Base-by-base conservation (phyloP, 768 basidiomycete genomes). In the Lactarius sanguifluus region DNA sequence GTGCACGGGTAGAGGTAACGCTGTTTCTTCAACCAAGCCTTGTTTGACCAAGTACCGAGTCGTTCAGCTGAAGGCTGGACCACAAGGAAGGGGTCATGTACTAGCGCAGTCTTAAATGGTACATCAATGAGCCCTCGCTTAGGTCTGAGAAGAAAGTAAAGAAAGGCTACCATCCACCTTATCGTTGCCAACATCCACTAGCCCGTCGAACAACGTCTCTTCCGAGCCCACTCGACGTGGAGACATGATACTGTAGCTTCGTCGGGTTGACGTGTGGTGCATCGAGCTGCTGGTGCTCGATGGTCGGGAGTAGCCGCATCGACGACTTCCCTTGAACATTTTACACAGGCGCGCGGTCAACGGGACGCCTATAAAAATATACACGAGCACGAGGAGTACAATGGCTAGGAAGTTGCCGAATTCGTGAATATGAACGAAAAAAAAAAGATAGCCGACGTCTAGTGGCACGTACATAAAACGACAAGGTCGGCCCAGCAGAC, bases 351-450 rank as follows among this genome's bases (percentile, higher is more conserved):
- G 64, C 34, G 65, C 61, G 32, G 71, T 70, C 40, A 73, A 52
- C 8, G 71, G 73, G 36, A 69, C 59, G 32, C 72, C 71, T 71
- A 73, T 70, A 5, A 75, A 50, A 41, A 72, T 32, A 56, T 68
- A 71, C 34, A 59, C 67, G 32, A 73, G 58, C 50, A 66, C 67
- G 41, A 72, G 58, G 16, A 69, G 30, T 16, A 74, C 68, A 9
- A 64, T 60, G 20, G 61, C 74, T 74, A 43, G 8, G 28, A 60
- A 20, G 25, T 57, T 38, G 38, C 32, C 57, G 28, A 61, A 50
- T 50, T n/a, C 4, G 41, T 43, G n/a, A 40, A 41, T 38, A 34
- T 36, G 36, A 12, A 12, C 36, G 32, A 40, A 47, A 45, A 18
- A 61, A 68, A 50, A 52, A 57, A 54, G 47, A 50, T 20, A 30